Evolutionary conservation across 1,139 yeast species (phyloP), one percentile per base, ranked within the genome.

Genomic region (Kluyveromyces marxianus): DNA sequence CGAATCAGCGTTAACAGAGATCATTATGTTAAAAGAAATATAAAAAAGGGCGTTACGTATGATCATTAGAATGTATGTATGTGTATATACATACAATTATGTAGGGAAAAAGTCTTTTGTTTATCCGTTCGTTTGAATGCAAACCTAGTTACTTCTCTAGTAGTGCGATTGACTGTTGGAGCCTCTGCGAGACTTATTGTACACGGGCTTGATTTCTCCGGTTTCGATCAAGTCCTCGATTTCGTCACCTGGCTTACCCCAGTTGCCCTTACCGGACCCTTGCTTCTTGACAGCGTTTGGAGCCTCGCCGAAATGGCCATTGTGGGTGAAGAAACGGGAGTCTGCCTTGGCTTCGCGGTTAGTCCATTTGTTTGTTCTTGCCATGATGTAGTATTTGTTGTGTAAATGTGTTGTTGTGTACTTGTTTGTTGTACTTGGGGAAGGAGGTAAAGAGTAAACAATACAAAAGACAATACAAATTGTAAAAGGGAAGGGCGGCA

Each of bases 301-400:
- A 51, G 81, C 79, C 48, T 77, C 73, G 57, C 82, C 81, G 50
- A 67, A 63, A 57, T 75, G 74, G 33, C 94, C 95, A 56, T 76
- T 74, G 62, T 83, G 88, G 50, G 89, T 83, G 66, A 87, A 87
- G 78, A 78, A 86, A 61, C 77, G 80, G 46, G 89, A 79, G 52
- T 74, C 77, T 33, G 78, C 71, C 51, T 74, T 70, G 48, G 75
- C 66, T 65, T 83, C 84, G 60, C 78, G 83, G 41, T 72, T 72
- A 35, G 83, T 77, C 83, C 92, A 83, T 69, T 87, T 83, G 67
- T 79, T 79, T 48, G 96, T 87, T 79, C 95, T 83, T 50, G 95
- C 78, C 96, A 87, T 87, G 44, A 25, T 57, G 5, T 37, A 8
- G 7, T 5, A 6, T 10, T 35, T 10, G 8, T 25, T 28, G 25